These are phyloP conservation scores for Rhododendron henanense DNA, from an alignment of 148 eudicot species.

Conservation along the genomic window DNA sequence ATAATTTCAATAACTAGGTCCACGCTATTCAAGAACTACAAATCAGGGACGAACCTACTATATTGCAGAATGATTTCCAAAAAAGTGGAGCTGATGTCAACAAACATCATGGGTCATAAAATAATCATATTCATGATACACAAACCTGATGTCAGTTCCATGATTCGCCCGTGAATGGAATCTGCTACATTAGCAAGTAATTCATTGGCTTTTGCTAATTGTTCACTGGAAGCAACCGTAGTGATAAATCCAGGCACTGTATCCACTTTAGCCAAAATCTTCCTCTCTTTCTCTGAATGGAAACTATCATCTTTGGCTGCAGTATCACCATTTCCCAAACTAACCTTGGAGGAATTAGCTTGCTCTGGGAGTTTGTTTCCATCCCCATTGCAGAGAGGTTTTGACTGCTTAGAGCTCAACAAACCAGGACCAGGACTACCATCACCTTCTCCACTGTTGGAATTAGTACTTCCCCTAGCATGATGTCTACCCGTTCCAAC, in stretches of 20 bases:
- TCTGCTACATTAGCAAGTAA: slow-evolving; percentile 39
- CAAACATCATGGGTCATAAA: neutral
- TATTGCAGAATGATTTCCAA: neutral
- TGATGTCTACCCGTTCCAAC: slow-evolving; percentile 30
- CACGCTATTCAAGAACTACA: neutral
- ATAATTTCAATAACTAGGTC: neutral
- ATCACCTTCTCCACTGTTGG: slow-evolving; percentile 36
- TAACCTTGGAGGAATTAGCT: slow-evolving; percentile 27
- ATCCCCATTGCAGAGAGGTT: slow-evolving; percentile 36
- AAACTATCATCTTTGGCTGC: slow-evolving; percentile 33
- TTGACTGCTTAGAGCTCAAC: slow-evolving; percentile 35
- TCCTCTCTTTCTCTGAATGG: slow-evolving; percentile 27
- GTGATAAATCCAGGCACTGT: slow-evolving; percentile 14
- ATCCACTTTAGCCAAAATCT: slow-evolving; percentile 29
- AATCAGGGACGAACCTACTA: neutral
- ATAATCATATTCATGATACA: neutral
- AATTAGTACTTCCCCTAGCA: slow-evolving; percentile 23
- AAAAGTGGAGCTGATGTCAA: neutral
- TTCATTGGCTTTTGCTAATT: slow-evolving; percentile 29
- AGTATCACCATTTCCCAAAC: slow-evolving; percentile 39
- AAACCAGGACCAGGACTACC: slow-evolving; percentile 45
- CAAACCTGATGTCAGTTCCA: slow-evolving; percentile 29
- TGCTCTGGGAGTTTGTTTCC: slow-evolving; percentile 33
- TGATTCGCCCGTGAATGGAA: slow-evolving; percentile 30
- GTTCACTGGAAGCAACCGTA: slow-evolving; percentile 24